Evolutionary conservation across 1,284 basidiomycete species (phyloP).

Genomic region (Xerocomus tenax): DNA sequence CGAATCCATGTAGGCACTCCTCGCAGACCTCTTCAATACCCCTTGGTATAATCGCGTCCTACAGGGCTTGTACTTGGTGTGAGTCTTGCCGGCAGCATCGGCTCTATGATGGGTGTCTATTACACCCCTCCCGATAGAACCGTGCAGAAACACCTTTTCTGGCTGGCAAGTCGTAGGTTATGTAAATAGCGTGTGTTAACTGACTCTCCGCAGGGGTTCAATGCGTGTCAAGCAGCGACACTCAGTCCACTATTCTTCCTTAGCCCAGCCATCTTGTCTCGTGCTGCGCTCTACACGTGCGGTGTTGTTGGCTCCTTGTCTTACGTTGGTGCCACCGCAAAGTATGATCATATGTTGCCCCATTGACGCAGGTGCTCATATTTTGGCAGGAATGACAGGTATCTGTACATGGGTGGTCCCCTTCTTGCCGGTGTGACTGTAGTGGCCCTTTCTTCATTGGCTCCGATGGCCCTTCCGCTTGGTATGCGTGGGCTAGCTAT

Average conservation of each 20-base stretch:
- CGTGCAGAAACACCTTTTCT: constrained; percentile 66
- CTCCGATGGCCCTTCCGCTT: constrained; percentile 80
- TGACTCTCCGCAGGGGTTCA: constrained; percentile 56
- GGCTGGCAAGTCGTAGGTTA: constrained; percentile 52
- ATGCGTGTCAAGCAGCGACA: constrained; percentile 78
- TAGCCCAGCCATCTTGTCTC: constrained; percentile 76
- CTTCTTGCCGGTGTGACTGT: constrained; percentile 80
- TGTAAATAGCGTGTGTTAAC: constrained; percentile 1
- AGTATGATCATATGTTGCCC: constrained; percentile 34
- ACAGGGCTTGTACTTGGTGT: constrained; percentile 76
- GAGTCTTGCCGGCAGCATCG: constrained; percentile 69
- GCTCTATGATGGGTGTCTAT: constrained; percentile 70
- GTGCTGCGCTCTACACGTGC: constrained; percentile 82
- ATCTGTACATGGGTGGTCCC: constrained; percentile 76
- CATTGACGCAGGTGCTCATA: constrained; percentile 1
- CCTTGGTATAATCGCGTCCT: constrained; percentile 1
- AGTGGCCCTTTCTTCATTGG: constrained; percentile 76
- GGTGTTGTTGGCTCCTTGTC: constrained; percentile 79
- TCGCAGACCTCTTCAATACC: background rate
- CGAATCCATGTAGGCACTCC: constrained; percentile 65
- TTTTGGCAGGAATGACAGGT: constrained; percentile 65
- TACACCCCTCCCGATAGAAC: constrained; percentile 68
- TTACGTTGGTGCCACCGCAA: constrained; percentile 85
- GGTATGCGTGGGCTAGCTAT: constrained; percentile 70
- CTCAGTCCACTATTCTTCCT: constrained; percentile 81